Evolutionary conservation across 2,329 filamentous ascomycete genomes (phyloP).

Genomic region (Leptographium galeiforme): DNA sequence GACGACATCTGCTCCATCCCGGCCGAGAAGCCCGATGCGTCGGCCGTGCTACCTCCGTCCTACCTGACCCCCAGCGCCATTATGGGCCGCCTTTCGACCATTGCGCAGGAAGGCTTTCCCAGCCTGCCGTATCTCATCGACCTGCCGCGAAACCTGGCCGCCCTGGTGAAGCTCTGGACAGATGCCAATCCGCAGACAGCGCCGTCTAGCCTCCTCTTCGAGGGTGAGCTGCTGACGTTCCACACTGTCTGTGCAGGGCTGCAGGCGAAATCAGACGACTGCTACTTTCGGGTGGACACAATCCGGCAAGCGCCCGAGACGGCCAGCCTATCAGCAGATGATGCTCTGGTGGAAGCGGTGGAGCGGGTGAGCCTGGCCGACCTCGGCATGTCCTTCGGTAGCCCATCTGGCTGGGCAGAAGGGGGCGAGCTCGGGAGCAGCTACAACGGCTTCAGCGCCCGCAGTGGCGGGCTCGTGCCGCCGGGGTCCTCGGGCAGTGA

Average conservation of each 20-base stretch:
- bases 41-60: slow-evolving; percentile 54
- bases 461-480: slow-evolving; percentile 12
- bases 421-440: neutral
- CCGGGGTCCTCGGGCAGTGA: slow-evolving; percentile 42
- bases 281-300: slow-evolving; percentile 34
- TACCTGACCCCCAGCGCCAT: slow-evolving; percentile 93
- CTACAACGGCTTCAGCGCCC: neutral
- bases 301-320: slow-evolving; percentile 25
- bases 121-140: slow-evolving; percentile 89
- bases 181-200: slow-evolving; percentile 32
- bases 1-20: slow-evolving; percentile 77
- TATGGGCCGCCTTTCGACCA: slow-evolving; percentile 63
- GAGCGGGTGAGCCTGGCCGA: slow-evolving; percentile 29
- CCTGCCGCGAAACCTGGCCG: slow-evolving; percentile 70
- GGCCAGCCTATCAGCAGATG: slow-evolving; percentile 13
- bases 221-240: slow-evolving; percentile 41
- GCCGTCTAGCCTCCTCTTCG: slow-evolving; percentile 22
- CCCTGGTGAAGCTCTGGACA: slow-evolving; percentile 69
- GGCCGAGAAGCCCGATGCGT: slow-evolving; percentile 45
- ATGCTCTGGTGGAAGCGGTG: slow-evolving; percentile 30
- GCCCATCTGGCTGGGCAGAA: slow-evolving; percentile 9
- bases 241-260: slow-evolving; percentile 35
- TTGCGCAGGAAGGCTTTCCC: slow-evolving; percentile 81
- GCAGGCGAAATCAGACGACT: slow-evolving; percentile 37
- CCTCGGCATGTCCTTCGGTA: slow-evolving; percentile 23